Percentiles rank a stretch among this genome's conserved stretches.
phyloP scores from a whole-genome alignment of 2,329 filamentous ascomycete species.

The Talaromyces marneffei region DNA sequence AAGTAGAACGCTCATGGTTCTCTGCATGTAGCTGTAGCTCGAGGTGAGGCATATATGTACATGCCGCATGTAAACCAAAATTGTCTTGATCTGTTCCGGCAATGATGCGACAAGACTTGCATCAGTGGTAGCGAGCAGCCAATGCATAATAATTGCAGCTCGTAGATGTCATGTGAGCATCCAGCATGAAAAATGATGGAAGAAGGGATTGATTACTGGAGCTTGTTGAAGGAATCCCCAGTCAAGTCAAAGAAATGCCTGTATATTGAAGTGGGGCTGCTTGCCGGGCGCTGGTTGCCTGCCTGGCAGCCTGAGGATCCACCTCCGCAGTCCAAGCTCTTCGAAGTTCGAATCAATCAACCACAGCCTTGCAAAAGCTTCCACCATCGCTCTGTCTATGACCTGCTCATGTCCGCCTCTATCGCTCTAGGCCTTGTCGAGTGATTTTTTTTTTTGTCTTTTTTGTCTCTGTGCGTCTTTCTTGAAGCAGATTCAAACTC shows the following conservation, averaged over 20 bases:
- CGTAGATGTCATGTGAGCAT: background rate
- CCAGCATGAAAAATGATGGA: background rate
- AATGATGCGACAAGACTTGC: background rate
- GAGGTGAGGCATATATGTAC: background rate
- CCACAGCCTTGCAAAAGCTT: background rate
- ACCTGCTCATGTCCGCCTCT: background rate
- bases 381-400: background rate
- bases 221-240: background rate
- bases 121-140: background rate
- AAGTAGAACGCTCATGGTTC: background rate
- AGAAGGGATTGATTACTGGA: background rate
- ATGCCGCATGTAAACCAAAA: background rate
- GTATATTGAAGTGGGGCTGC: background rate
- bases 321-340: conserved; percentile 1
- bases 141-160: background rate
- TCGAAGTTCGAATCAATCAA: background rate
- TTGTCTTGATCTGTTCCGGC: background rate
- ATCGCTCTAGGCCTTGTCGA: background rate
- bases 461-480: background rate
- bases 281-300: background rate
- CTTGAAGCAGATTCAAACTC: background rate
- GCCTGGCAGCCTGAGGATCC: background rate
- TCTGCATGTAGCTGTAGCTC: background rate
- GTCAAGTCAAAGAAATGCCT: background rate
- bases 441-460: background rate